A percentile compares a stretch with the other conserved stretches of the same genome.
Evolutionary conservation across 1,284 basidiomycete species (phyloP).

Genomic region (Stygiomarasmius scandens): DNA sequence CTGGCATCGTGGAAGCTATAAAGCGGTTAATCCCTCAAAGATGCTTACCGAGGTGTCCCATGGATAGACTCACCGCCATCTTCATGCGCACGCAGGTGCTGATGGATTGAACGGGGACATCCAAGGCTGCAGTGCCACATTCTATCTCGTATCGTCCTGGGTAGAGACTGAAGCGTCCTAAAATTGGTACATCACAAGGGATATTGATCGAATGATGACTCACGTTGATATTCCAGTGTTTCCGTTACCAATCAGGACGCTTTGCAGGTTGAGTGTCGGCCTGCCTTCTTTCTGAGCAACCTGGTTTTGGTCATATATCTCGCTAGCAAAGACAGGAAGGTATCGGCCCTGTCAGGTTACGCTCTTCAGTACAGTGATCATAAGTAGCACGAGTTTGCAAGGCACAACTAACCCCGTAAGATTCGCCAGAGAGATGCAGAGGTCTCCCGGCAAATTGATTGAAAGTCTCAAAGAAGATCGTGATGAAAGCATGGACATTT

Average conservation of each 20-base stretch:
- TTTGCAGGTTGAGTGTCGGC: slow-evolving; percentile 68
- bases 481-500: slow-evolving; percentile 71
- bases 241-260: slow-evolving; percentile 64
- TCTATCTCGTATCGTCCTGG: slow-evolving; percentile 66
- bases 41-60: no score
- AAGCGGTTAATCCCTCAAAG: neutral
- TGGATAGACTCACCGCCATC: slow-evolving; percentile 46
- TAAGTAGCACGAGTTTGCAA: neutral
- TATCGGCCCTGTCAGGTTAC: slow-evolving; percentile 62
- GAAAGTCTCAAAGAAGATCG: slow-evolving; percentile 79
- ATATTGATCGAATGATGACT: slow-evolving; percentile 10
- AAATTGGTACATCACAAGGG: slow-evolving; percentile 2
- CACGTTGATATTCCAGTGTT: slow-evolving; percentile 66
- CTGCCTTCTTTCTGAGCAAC: slow-evolving; percentile 56
- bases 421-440: slow-evolving; percentile 74
- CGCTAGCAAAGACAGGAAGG: slow-evolving; percentile 79
- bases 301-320: slow-evolving; percentile 77
- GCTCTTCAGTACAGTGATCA: neutral
- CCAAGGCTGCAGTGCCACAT: slow-evolving; percentile 56
- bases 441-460: slow-evolving; percentile 63
- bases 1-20: slow-evolving; percentile 59
- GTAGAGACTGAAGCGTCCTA: slow-evolving; percentile 46
- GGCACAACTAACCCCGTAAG: slow-evolving; percentile 52
- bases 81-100: slow-evolving; percentile 63
- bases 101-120: slow-evolving; percentile 61